Conservation (phyloP, 768 basidiomycete genomes). For the Termitomyces sp. region DNA sequence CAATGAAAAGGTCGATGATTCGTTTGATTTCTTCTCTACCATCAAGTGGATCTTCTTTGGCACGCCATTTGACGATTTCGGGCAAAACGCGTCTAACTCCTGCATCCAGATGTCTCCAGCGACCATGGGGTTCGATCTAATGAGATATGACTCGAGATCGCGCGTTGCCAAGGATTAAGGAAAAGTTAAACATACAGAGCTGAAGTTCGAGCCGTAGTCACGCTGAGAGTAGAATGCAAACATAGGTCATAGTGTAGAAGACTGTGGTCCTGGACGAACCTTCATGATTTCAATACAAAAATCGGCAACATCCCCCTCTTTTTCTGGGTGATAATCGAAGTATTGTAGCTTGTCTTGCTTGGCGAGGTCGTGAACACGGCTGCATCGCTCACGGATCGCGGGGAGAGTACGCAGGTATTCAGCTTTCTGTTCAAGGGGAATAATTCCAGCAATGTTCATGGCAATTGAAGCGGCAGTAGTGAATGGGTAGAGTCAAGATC, state of each 20-base stretch:
- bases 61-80: conserved; percentile 52
- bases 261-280: conserved; percentile 33
- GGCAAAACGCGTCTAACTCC: conserved; percentile 59
- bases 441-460: conserved; percentile 27
- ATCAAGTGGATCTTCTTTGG: conserved; percentile 34
- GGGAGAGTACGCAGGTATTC: conserved; percentile 80
- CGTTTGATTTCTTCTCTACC: conserved; percentile 61
- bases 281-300: conserved; percentile 78
- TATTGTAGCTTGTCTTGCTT: conserved; percentile 71
- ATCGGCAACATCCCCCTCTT: conserved; percentile 59
- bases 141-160: not conserved
- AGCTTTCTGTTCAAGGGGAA: conserved; percentile 36
- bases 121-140: conserved; percentile 82
- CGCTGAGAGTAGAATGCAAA: conserved; percentile 38
- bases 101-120: conserved; percentile 86
- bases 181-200: conserved; percentile 37
- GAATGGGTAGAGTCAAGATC: conserved; percentile 1
- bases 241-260: not conserved
- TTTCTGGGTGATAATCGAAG: conserved; percentile 80
- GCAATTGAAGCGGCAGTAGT: not conserved
- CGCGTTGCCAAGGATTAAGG: not conserved
- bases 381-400: conserved; percentile 85
- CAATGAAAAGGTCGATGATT: conserved; percentile 83
- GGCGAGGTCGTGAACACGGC: conserved; percentile 73
- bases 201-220: conserved; percentile 72